Base-by-base conservation (phyloP, 805 yeast species). In the Saturnispora mendoncae region DNA sequence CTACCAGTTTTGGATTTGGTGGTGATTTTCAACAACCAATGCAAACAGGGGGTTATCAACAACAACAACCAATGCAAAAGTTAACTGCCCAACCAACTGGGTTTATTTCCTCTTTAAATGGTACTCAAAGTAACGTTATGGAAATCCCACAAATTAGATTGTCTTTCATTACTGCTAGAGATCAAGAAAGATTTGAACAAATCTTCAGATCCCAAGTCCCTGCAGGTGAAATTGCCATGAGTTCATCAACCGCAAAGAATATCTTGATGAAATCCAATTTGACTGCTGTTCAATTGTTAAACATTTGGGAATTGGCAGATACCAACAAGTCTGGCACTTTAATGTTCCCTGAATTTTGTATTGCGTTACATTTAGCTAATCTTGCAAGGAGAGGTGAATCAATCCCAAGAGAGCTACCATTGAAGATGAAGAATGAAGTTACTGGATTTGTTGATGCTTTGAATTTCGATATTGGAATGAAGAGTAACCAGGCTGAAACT, bases 241-340 rank as follows among this genome's bases (percentile, higher is more conserved):
- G 71, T 33, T 88, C 90, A 9, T 80, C 76, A 35, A 67, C 81
- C 5, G 94, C 95, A 13, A 76, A 88, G 51, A 79, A 77, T 46
- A 80, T 90, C 45, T 68, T 90, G 51, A 67, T 85, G 65, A 75
- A 84, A 50, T 87, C 96, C 0, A 84, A 85, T 6, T 67, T 90
- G 41, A 67, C 76, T 32, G 86, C 95, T 3, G 68, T 74, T 20
- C 76, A 80, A 33, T 69, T 90, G 51, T 90, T 90, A 3, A 85
- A 77, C 51, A 82, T 90, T 46, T 90, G 97, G 97, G 78, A 82
- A 19, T 66, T 90, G 44, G 74, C 94, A n/a, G 97, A 90, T 56
- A 80, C 94, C 2, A 83, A 79, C 51, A 81, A 77, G 53, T 79
- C 92, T 6, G 97, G 97, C 2, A 71, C 77, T 42, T 72, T 90